These are phyloP conservation scores for Bimuria novae-zelandiae DNA, from an alignment of 2,329 filamentous ascomycete species.

Conservation along the genomic window DNA sequence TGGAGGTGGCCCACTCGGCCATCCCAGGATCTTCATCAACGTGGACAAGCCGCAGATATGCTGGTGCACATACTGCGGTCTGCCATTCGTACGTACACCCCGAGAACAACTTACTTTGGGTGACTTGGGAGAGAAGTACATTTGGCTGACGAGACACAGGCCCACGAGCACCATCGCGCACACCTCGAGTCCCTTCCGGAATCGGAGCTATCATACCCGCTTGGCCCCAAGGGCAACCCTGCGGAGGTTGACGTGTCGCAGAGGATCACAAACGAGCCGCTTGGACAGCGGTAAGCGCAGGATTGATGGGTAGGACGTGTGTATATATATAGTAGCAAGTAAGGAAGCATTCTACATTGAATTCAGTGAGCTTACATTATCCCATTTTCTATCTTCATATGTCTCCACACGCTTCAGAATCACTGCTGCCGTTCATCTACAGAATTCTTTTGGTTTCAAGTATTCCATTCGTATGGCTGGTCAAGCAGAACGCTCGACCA, in stretches of 20 bases:
- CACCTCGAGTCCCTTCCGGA: conserved; percentile 78
- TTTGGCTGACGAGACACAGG: conserved; percentile 58
- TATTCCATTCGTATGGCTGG: too few species aligned
- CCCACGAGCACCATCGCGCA: conserved; percentile 84
- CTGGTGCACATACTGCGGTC: conserved; percentile 87
- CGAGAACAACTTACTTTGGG: neutral
- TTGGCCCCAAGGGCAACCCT: conserved; percentile 65
- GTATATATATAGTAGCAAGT: conserved; percentile 35
- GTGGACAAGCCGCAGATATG: conserved; percentile 94
- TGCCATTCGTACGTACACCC: conserved; percentile 79
- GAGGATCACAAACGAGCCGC: conserved; percentile 61
- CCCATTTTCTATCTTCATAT: neutral
- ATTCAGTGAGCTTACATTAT: neutral
- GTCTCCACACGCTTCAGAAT: neutral
- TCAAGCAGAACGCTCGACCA: too few species aligned
- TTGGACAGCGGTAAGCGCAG: conserved; percentile 61
- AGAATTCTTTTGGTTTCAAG: too few species aligned
- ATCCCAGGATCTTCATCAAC: conserved; percentile 96
- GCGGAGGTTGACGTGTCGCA: conserved; percentile 64
- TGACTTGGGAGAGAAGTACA: neutral
- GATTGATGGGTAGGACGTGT: conserved; percentile 10
- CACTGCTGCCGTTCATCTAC: neutral
- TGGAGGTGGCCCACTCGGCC: conserved; percentile 85
- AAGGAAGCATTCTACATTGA: conserved; percentile 6
- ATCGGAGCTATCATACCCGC: conserved; percentile 74